phyloP scores from a whole-genome alignment of 345 rosid species.

The Xanthoceras sorbifolium region DNA sequence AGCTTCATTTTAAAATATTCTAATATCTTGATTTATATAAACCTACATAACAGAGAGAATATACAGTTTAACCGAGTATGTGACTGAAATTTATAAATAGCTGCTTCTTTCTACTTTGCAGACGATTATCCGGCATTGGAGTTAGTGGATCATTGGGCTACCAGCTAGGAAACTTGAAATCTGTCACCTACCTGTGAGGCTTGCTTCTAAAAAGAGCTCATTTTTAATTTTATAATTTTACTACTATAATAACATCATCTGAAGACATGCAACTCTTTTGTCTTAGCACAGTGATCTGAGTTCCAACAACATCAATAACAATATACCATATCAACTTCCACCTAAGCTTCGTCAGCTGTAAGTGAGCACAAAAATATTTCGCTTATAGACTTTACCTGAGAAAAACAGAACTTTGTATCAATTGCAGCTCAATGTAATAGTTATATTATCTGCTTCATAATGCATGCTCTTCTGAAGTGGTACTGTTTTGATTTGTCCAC shows the following conservation, averaged over 20 bases:
- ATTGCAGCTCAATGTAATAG: neutral
- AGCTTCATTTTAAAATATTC: neutral
- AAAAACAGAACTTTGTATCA: conserved; percentile 8
- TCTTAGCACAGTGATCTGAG: conserved; percentile 86
- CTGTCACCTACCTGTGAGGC: conserved; percentile 79
- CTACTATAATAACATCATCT: conserved; percentile 21
- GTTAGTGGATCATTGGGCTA: conserved; percentile 85
- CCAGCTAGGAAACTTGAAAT: conserved; percentile 76
- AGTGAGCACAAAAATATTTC: conserved; percentile 21
- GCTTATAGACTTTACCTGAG: neutral
- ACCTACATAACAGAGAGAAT: neutral
- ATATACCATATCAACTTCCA: conserved; percentile 95
- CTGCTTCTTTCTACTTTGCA: conserved; percentile 34
- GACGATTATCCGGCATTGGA: conserved; percentile 70
- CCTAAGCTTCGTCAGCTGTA: conserved; percentile 66
- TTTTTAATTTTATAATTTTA: conserved; percentile 18
- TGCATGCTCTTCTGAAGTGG: neutral
- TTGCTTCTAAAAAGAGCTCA: conserved; percentile 9
- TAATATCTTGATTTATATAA: neutral
- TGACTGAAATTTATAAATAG: neutral
- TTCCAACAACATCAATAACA: conserved; percentile 76
- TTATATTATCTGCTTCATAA: neutral
- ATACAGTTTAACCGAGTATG: neutral
- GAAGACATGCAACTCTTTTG: conserved; percentile 31
- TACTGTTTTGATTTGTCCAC: no score